Evolutionary conservation across 305 asterid species (phyloP).

Genomic region (Caryopteris hybrid): DNA sequence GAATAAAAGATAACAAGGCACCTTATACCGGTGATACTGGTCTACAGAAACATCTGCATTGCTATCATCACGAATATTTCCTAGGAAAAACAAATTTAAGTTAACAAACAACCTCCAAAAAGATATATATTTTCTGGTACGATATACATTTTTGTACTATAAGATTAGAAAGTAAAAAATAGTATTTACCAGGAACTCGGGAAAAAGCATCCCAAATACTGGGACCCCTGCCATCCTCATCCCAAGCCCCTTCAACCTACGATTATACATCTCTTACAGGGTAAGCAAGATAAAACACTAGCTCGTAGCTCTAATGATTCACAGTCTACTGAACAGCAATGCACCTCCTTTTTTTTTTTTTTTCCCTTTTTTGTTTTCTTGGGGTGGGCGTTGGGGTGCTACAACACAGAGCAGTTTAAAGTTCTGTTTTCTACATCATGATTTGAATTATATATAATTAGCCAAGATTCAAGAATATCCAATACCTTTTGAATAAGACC

Average conservation of each 20-base stretch:
- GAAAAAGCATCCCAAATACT: constrained; percentile 59
- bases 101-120: not conserved
- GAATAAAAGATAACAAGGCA: constrained; percentile 9
- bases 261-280: not conserved
- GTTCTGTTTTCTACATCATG: too few species aligned
- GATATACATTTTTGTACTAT: not conserved
- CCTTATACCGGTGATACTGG: constrained; percentile 58
- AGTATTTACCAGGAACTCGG: constrained; percentile 35
- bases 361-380: too few species aligned
- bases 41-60: constrained; percentile 50
- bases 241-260: constrained; percentile 56
- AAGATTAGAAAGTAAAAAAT: not conserved
- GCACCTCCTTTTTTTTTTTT: too few species aligned
- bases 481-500: not conserved
- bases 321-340: not conserved
- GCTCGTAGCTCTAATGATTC: not conserved
- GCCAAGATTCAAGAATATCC: not conserved
- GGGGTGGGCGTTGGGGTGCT: too few species aligned
- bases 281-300: not conserved
- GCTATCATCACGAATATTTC: constrained; percentile 48
- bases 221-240: constrained; percentile 54
- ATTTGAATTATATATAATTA: too few species aligned
- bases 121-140: not conserved
- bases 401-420: not conserved
- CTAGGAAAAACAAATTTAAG: constrained; percentile 21